Evolutionary conservation across 2,329 filamentous ascomycete genomes (phyloP), one percentile per base, ranked within the genome.

Genomic region (Verticillium alfalfae): DNA sequence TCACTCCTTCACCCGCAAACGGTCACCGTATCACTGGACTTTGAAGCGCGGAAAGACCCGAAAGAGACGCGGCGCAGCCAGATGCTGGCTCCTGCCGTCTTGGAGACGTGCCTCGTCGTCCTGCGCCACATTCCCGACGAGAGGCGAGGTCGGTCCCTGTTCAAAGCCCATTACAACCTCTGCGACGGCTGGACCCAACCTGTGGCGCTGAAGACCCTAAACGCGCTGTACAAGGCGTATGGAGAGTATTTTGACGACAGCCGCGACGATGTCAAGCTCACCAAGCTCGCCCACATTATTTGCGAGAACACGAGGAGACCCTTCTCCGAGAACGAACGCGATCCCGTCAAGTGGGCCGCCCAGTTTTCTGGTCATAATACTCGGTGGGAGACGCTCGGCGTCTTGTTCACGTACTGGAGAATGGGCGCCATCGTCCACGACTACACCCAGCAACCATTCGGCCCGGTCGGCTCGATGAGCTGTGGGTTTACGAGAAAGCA

Each of bases 101-200:
- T 72, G 8, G 75, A 79, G n/a, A 76, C 70, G 59, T 75, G 74
- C 56, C 67, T 80, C 0, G 66, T 66, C 8, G 71, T 80, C 1
- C 69, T 81, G n/a, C 72, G 70, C 1, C 69, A 70, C 2, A 66
- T 81, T 0, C 77, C 77, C 0, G 63, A 57, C 4, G 57, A 63
- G 18, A 31, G 37, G 5, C 41, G 60, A 26, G 64, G 56, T 34
- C 54, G 38, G 2, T 52, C 57, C 3, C 26, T 68, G n/a, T 67
- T 66, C 34, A 54, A 61, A 31, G 49, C 61, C 2, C 60, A 65
- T 57, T 57, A 54, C n/a, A 64, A 66, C 41, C 62, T 65, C 2
- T 62, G 65, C 18, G 67, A 70, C 16, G 63, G 60, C n/a, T 69
- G 67, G 63, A 64, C 61, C 41, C 61, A 60, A 2, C 65, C 65